A percentile compares a stretch with the other conserved stretches of the same genome.
Conservation (phyloP, 2,329 filamentous ascomycete genomes). For the Colletotrichum camelliae region DNA sequence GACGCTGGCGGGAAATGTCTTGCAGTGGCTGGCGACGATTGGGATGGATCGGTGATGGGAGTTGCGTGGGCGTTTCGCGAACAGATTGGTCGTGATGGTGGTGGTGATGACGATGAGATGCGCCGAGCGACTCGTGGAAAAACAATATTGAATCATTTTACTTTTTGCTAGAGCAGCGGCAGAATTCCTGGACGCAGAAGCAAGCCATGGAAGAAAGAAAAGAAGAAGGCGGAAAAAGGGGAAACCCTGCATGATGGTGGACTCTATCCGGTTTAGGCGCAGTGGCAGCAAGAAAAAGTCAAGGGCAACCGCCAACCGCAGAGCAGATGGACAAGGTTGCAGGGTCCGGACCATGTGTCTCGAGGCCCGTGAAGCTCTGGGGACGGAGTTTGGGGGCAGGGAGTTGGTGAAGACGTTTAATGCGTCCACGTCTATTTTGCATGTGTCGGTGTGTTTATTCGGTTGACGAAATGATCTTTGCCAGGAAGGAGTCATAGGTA, state of each 20-base stretch:
- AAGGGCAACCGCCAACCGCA: not conserved
- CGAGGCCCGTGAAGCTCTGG: not conserved
- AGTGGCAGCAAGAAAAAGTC: not conserved
- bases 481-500: not conserved
- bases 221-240: not conserved
- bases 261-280: not conserved
- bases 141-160: not conserved
- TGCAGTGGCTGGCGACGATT: not conserved
- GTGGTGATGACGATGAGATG: not conserved
- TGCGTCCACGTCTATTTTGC: not conserved
- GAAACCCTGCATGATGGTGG: not conserved
- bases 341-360: not conserved
- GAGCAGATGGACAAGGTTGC: not conserved
- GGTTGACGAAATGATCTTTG: not conserved
- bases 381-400: not conserved
- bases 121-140: not conserved
- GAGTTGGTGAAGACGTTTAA: not conserved
- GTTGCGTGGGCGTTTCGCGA: not conserved
- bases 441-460: not conserved
- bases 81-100: not conserved
- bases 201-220: not conserved
- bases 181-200: not conserved
- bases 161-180: not conserved
- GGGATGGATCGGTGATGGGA: not conserved
- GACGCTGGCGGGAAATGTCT: not conserved